phyloP scores from a whole-genome alignment of 768 basidiomycete genomes.

The Cystofilobasidium macerans region DNA sequence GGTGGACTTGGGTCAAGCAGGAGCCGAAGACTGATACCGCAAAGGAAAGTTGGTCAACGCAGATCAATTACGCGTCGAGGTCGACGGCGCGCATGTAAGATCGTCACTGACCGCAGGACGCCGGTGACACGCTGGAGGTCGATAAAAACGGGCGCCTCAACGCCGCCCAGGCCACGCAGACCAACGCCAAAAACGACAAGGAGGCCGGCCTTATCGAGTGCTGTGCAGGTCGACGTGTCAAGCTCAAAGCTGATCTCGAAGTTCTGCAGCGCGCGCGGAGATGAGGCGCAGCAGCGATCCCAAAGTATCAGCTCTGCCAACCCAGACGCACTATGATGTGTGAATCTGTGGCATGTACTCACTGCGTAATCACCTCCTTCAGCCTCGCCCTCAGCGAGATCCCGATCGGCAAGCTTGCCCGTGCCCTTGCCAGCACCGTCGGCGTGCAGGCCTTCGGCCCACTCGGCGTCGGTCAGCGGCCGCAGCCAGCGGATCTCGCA shows the following conservation, averaged over 20 bases:
- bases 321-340: background rate
- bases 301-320: background rate
- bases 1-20: conserved; percentile 38
- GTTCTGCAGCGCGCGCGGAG: conserved; percentile 28
- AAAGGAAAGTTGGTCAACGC: no score
- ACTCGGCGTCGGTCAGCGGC: conserved; percentile 37
- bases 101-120: no score
- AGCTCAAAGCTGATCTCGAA: conserved; percentile 37
- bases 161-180: conserved; percentile 35
- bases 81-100: no score
- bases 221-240: conserved; percentile 27
- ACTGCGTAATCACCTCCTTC: conserved; percentile 29
- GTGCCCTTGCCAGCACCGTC: conserved; percentile 18
- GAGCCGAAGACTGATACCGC: conserved; percentile 35
- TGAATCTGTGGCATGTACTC: background rate
- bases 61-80: no score
- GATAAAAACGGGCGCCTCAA: conserved; percentile 37
- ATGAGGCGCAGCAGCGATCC: conserved; percentile 25
- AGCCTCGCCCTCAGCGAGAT: conserved; percentile 26
- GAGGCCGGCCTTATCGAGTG: conserved; percentile 11
- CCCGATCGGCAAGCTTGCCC: background rate
- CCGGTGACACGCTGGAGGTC: conserved; percentile 36
- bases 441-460: conserved; percentile 32
- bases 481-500: conserved; percentile 34
- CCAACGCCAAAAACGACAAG: conserved; percentile 35